A percentile compares a stretch with the other conserved stretches of the same genome.
Evolutionary conservation across 116 monocot species (phyloP).

Genomic region (Iris pallida): DNA sequence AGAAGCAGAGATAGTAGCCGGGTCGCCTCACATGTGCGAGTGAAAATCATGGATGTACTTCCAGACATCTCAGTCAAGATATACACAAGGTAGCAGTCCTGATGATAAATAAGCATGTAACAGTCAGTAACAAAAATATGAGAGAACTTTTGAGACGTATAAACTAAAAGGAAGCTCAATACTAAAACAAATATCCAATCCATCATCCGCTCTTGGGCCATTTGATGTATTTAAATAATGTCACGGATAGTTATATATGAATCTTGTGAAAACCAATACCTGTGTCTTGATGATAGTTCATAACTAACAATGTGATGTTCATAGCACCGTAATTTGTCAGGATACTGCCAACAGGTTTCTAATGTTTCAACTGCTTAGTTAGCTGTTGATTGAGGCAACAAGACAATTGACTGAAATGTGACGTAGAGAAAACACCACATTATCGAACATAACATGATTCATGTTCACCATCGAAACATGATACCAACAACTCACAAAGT

Average conservation of each 20-base stretch:
- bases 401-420: no score
- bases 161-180: background rate
- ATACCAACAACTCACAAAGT: no score
- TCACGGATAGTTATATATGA: background rate
- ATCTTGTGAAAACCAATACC: background rate
- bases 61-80: conserved; percentile 72
- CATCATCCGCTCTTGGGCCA: background rate
- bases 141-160: background rate
- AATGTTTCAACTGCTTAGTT: no score
- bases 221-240: background rate
- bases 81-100: conserved; percentile 89
- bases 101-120: background rate
- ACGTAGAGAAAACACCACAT: no score
- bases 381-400: no score
- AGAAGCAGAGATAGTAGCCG: conserved; percentile 62
- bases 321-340: no score
- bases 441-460: no score
- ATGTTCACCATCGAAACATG: no score
- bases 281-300: background rate
- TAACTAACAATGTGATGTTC: no score
- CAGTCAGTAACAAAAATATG: background rate
- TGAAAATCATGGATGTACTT: conserved; percentile 84
- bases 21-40: conserved; percentile 84
- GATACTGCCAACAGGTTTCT: no score
- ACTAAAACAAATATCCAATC: background rate